A percentile compares a stretch with the other conserved stretches of the same genome.
Evolutionary conservation across 2,329 filamentous ascomycete species (phyloP).

Genomic region (Penicillium sp.): DNA sequence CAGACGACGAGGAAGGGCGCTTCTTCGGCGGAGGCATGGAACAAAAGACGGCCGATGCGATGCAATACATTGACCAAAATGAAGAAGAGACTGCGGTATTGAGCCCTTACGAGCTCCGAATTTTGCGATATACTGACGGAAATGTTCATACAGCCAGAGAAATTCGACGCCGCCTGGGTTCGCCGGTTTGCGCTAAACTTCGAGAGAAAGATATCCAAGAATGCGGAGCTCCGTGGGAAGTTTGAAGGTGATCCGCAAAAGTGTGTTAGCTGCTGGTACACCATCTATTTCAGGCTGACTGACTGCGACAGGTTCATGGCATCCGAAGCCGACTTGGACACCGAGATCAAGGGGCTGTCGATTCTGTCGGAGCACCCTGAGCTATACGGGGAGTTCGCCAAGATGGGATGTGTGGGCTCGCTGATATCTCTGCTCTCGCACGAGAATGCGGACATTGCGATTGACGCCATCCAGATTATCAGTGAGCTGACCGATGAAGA

Average conservation of each 20-base stretch:
- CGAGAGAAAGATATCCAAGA: slow-evolving; percentile 87
- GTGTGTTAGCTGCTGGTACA: slow-evolving; percentile 38
- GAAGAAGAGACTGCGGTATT: slow-evolving; percentile 52
- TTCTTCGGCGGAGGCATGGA: slow-evolving; percentile 95
- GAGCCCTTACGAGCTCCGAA: background rate
- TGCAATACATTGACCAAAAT: slow-evolving; percentile 80
- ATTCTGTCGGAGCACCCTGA: slow-evolving; percentile 84
- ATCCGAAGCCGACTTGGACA: slow-evolving; percentile 84
- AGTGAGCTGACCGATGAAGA: slow-evolving; percentile 92
- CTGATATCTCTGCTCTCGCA: slow-evolving; percentile 82
- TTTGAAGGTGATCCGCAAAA: slow-evolving; percentile 77
- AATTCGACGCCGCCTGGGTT: slow-evolving; percentile 80
- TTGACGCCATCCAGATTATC: slow-evolving; percentile 84
- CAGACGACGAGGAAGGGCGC: slow-evolving; percentile 83
- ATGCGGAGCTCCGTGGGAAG: slow-evolving; percentile 82
- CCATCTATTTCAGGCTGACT: background rate
- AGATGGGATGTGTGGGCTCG: slow-evolving; percentile 68
- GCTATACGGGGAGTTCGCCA: slow-evolving; percentile 76
- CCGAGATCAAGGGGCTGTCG: slow-evolving; percentile 80
- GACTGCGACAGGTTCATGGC: slow-evolving; percentile 60
- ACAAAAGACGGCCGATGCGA: slow-evolving; percentile 72
- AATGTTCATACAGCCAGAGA: slow-evolving; percentile 57
- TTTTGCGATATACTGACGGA: slow-evolving; percentile 21
- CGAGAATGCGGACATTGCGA: slow-evolving; percentile 96
- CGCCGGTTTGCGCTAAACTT: slow-evolving; percentile 77